phyloP scores from a whole-genome alignment of 352 stramenopile genomes.

The Globisporangium perplexum region DNA sequence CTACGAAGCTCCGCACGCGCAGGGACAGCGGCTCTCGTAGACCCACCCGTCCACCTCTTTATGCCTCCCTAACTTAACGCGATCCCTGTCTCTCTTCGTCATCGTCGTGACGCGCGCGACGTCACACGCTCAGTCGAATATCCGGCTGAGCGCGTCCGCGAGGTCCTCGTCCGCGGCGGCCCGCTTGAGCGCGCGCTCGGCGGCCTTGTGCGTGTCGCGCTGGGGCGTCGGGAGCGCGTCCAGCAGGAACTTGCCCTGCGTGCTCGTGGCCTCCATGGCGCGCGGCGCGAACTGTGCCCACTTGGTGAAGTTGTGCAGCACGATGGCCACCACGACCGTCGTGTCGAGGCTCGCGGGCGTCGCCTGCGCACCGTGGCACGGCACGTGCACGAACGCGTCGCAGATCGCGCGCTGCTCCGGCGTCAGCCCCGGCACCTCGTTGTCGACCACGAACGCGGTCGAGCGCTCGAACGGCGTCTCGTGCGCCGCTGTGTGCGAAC shows the following conservation, averaged over 20 bases:
- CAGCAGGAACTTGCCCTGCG: conserved; percentile 74
- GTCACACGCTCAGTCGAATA: conserved; percentile 21
- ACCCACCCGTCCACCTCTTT: background rate
- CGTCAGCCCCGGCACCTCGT: conserved; percentile 57
- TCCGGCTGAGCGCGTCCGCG: conserved; percentile 34
- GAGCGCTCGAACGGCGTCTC: conserved; percentile 37
- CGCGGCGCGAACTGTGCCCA: conserved; percentile 57
- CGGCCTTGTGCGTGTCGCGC: conserved; percentile 30
- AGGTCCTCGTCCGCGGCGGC: conserved; percentile 33
- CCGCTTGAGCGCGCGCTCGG: conserved; percentile 43
- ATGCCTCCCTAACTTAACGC: background rate
- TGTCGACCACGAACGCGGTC: conserved; percentile 72
- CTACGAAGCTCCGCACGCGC: background rate
- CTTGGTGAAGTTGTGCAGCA: conserved; percentile 61
- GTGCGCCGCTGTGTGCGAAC: conserved; percentile 44
- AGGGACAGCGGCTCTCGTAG: background rate
- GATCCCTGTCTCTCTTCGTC: background rate
- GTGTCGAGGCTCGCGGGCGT: conserved; percentile 39
- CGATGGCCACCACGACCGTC: conserved; percentile 58
- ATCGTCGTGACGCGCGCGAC: background rate
- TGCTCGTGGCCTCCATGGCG: conserved; percentile 51
- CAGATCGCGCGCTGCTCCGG: conserved; percentile 58
- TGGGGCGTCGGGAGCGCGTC: conserved; percentile 52
- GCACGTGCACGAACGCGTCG: conserved; percentile 57
- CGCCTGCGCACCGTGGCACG: conserved; percentile 39